These are phyloP conservation scores for Lepidium africanum DNA, from an alignment of 345 rosid species.

Conservation along the genomic window DNA sequence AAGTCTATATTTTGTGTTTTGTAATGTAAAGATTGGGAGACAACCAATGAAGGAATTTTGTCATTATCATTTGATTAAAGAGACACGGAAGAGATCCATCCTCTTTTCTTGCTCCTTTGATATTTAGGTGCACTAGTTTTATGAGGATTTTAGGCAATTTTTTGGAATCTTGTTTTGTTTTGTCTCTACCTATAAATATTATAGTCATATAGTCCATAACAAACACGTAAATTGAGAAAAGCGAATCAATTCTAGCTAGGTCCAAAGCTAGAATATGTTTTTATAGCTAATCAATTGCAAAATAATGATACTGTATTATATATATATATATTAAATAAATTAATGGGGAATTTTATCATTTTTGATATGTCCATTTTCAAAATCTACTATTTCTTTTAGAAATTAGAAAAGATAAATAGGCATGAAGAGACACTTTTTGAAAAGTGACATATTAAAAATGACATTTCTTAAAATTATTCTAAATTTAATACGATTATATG, in stretches of 20 bases:
- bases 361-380: no score
- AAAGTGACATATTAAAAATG: no score
- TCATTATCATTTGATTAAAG: background rate
- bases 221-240: constrained; percentile 9
- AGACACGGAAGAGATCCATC: background rate
- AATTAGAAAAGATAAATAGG: no score
- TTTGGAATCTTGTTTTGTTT: constrained; percentile 3
- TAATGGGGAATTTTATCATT: no score
- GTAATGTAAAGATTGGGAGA: background rate
- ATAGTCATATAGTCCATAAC: background rate
- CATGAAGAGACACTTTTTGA: no score
- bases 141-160: background rate
- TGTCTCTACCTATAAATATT: background rate
- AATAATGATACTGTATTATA: background rate
- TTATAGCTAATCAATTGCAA: background rate
- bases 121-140: constrained; percentile 13
- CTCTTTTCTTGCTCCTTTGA: constrained; percentile 11
- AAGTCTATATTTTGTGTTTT: no score
- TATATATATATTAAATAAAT: no score
- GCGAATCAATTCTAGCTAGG: constrained; percentile 12
- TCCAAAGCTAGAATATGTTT: background rate
- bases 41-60: background rate
- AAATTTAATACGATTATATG: no score
- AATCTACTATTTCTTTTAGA: no score
- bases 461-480: no score